Base-by-base conservation (phyloP, 345 rosid genomes). In the Salix udensis region DNA sequence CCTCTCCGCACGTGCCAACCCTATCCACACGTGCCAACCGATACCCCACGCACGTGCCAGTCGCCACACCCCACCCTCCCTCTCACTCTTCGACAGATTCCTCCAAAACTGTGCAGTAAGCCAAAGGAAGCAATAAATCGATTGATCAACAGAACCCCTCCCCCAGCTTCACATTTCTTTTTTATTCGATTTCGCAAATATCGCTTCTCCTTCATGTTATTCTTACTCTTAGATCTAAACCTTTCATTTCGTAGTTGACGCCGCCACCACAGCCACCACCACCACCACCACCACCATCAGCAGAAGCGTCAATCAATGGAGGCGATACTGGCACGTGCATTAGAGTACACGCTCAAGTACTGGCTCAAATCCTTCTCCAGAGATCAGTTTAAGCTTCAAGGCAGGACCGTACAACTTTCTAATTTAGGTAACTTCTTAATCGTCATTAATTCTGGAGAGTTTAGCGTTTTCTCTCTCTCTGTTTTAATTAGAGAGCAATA, bases 311-410 rank as follows among this genome's bases (percentile, higher is more conserved):
- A 42, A 23, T 72, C 67, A 77, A 96, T 96, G 99, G 99, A 96
- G 97, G 90, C 98, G 79, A 90, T 96, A 75, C 82, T 96, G 65
- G 98, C 97, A 2, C 90, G 92, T 21, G 99, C 99, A 23, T 86
- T 96, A 83, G 99, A 96, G 91, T 96, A 96, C 86, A 96, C 98
- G 19, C 92, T 96, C 74, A 96, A 93, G 94, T 93, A 96, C 88
- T 96, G 98, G 99, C 98, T 96, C 82, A 96, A 96, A 71, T 96
- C 99, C 24, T 96, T 96, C 88, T 88, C 99, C 75, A 85, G 99
- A 81, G 98, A 96, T 76, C 99, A 96, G 85, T 90, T 96, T 82
- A 91, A 91, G 90, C 87, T 96, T 78, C 97, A 96, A 71, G 98
- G 98, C 79, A 97, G 97, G 23, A 89, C 90, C 16, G 93, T 85